phyloP scores from a whole-genome alignment of 139 green algal genomes.

The Gonium pectorale region DNA sequence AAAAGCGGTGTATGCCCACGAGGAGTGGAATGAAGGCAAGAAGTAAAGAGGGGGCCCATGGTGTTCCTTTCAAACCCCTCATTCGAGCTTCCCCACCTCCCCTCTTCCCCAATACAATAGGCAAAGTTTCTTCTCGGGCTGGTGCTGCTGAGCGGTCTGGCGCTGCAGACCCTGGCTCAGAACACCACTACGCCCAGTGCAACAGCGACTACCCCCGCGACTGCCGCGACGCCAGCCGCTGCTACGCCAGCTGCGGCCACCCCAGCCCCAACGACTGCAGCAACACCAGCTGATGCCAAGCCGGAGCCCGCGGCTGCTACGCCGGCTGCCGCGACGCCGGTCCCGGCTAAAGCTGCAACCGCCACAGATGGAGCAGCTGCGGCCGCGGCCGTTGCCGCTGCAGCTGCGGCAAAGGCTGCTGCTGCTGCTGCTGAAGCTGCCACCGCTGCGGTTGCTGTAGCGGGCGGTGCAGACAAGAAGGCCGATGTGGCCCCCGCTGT shows the following conservation, averaged over 20 bases:
- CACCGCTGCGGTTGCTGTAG: conserved; percentile 1
- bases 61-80: too few relatives aligned
- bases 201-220: too few relatives aligned
- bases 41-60: too few relatives aligned
- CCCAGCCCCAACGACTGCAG: neutral
- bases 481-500: neutral
- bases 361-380: neutral
- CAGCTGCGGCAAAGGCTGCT: conserved; percentile 8
- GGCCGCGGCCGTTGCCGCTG: conserved; percentile 41
- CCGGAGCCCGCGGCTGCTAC: neutral
- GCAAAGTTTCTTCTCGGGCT: neutral
- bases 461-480: neutral
- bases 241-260: neutral
- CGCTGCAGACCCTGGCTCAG: neutral
- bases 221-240: neutral
- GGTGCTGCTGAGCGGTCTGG: neutral
- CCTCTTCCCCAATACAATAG: too few relatives aligned
- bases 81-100: too few relatives aligned
- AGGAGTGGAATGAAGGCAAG: too few relatives aligned
- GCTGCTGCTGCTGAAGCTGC: conserved; percentile 28
- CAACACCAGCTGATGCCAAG: neutral
- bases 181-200: neutral
- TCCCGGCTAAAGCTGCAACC: neutral
- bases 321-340: neutral
- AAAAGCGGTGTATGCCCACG: too few relatives aligned